Conservation (phyloP, 768 basidiomycete species). For the Imleria badia region DNA sequence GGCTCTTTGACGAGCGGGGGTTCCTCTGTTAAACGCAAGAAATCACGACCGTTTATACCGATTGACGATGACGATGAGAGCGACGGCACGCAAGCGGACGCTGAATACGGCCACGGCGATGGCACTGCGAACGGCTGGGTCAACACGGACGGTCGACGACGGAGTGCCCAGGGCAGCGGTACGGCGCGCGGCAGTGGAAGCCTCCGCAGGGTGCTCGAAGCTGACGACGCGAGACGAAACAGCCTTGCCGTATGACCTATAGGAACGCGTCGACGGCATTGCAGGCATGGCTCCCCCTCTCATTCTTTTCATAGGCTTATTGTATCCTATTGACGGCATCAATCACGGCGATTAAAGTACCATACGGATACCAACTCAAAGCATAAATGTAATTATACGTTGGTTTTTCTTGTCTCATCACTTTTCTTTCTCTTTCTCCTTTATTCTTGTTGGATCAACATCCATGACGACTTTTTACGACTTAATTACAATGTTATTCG, state of each 20-base stretch:
- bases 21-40: constrained; percentile 47
- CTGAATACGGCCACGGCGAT: constrained; percentile 49
- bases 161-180: constrained; percentile 30
- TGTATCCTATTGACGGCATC: constrained; percentile 35
- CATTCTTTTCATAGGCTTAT: constrained; percentile 31
- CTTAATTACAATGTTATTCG: constrained; percentile 24
- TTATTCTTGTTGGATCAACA: constrained; percentile 5
- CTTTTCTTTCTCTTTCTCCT: not conserved
- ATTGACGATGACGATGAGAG: constrained; percentile 57
- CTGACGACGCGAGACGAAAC: constrained; percentile 59
- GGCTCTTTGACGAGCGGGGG: constrained; percentile 25
- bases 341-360: constrained; percentile 18
- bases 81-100: constrained; percentile 72
- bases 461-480: constrained; percentile 27
- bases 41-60: constrained; percentile 46
- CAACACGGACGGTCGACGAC: constrained; percentile 57
- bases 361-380: constrained; percentile 21
- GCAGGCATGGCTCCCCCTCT: constrained; percentile 13
- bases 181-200: constrained; percentile 21
- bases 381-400: constrained; percentile 29
- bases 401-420: not conserved
- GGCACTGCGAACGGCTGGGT: constrained; percentile 45
- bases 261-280: constrained; percentile 18
- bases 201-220: constrained; percentile 37
- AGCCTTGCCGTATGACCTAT: constrained; percentile 60